Evolutionary conservation across 2,329 filamentous ascomycete genomes (phyloP).

Genomic region (Grosmannia huntii): DNA sequence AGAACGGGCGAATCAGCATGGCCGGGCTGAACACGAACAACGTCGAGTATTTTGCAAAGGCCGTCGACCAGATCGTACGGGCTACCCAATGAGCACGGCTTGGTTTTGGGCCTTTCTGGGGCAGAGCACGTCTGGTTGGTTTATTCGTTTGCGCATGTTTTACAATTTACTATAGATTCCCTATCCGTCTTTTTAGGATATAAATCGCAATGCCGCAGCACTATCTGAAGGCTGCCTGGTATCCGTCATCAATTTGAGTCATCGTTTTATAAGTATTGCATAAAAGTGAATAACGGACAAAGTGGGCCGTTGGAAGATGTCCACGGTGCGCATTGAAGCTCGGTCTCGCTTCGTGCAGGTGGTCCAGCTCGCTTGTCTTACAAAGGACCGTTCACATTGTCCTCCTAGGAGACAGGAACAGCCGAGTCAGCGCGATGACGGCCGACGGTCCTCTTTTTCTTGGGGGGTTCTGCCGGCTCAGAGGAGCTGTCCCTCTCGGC

Average conservation of each 20-base stretch:
- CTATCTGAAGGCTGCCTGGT: neutral
- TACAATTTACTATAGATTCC: neutral
- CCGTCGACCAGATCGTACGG: conserved; percentile 72
- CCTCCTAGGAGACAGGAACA: neutral
- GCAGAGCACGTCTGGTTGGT: neutral
- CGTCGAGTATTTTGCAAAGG: conserved; percentile 83
- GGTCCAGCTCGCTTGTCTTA: neutral
- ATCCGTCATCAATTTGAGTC: neutral
- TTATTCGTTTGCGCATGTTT: neutral
- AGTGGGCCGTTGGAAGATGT: too few relatives aligned
- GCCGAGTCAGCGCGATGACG: neutral
- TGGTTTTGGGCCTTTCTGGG: neutral
- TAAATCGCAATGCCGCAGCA: neutral
- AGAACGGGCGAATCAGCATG: conserved; percentile 98
- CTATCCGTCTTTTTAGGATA: neutral
- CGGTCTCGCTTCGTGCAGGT: too few relatives aligned
- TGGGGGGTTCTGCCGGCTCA: neutral
- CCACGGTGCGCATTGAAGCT: too few relatives aligned
- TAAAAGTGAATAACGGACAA: neutral
- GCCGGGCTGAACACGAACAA: conserved; percentile 90
- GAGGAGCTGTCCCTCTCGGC: neutral
- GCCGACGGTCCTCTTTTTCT: neutral
- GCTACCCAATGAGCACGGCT: conserved; percentile 19
- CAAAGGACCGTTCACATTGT: neutral
- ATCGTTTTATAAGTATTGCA: neutral